A percentile compares a stretch with the other conserved stretches of the same genome.
phyloP scores from a whole-genome alignment of 148 eudicot species.

The Vaccinium macrocarpon region DNA sequence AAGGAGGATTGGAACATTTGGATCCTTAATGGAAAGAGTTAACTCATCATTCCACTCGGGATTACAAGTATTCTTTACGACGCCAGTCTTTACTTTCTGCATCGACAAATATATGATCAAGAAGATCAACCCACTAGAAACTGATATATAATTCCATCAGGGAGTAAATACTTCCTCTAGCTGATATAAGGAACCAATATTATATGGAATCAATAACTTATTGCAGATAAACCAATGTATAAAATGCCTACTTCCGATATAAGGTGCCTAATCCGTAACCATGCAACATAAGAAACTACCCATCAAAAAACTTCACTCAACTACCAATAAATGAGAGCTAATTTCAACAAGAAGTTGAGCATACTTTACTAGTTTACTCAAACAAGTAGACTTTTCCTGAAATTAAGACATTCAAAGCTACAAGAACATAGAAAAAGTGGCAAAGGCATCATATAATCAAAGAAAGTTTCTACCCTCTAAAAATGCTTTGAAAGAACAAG shows the following conservation, averaged over 20 bases:
- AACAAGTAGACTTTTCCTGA: neutral
- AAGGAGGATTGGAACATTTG: slow-evolving; percentile 34
- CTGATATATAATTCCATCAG: neutral
- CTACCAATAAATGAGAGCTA: neutral
- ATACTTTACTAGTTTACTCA: neutral
- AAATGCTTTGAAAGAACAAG: neutral
- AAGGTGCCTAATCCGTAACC: neutral
- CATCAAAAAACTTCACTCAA: neutral
- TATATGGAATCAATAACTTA: neutral
- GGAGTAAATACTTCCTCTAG: neutral
- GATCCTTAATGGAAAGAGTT: slow-evolving; percentile 38
- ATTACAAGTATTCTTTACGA: slow-evolving; percentile 35
- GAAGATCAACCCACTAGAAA: neutral
- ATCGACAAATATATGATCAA: neutral
- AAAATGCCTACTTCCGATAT: neutral
- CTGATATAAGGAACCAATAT: neutral
- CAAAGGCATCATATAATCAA: neutral
- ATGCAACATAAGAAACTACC: neutral
- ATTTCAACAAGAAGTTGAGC: neutral
- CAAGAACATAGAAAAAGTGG: neutral
- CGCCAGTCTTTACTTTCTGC: slow-evolving; percentile 45
- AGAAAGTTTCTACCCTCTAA: neutral
- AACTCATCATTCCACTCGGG: slow-evolving; percentile 52
- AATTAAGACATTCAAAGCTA: neutral
- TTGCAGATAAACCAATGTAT: neutral